Conservation (phyloP, 306 rosid genomes). For the Clitoria ternatea region DNA sequence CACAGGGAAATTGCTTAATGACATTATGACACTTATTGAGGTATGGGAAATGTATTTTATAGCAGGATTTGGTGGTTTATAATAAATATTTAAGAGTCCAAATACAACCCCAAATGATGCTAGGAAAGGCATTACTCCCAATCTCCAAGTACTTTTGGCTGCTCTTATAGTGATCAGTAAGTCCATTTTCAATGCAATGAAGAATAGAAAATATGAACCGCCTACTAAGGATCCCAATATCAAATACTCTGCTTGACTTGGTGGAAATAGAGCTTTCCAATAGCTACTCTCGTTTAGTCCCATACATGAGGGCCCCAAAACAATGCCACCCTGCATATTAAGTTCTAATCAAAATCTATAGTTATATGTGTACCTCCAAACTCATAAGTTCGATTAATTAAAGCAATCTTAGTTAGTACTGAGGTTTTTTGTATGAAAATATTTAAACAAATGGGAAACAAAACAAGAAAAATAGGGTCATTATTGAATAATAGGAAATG, state of each 20-base stretch:
- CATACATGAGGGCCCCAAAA: conserved; percentile 39
- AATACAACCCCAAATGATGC: background rate
- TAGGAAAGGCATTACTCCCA: conserved; percentile 19
- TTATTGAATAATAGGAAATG: too few species aligned
- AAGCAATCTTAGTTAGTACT: too few species aligned
- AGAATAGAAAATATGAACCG: background rate
- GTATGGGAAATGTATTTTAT: rapidly evolving
- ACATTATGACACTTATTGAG: background rate
- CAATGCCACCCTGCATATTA: conserved; percentile 38
- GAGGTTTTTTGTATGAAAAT: too few species aligned
- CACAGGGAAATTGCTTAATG: conserved; percentile 22
- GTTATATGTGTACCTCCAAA: too few species aligned
- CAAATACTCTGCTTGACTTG: conserved; percentile 4
- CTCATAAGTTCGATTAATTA: too few species aligned
- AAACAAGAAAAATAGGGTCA: too few species aligned
- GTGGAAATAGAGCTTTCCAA: background rate
- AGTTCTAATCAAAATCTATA: too few species aligned
- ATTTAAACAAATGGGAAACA: too few species aligned
- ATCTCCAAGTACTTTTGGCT: conserved; percentile 28
- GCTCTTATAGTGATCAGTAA: conserved; percentile 14
- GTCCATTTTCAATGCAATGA: conserved; percentile 33
- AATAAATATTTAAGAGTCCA: background rate
- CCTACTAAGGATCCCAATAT: background rate
- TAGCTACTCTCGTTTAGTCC: background rate
- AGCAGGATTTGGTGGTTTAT: background rate